Percentiles rank a stretch among this genome's conserved stretches.
phyloP scores from a whole-genome alignment of 257 asterid species.

The Solanum gracilifrons region DNA sequence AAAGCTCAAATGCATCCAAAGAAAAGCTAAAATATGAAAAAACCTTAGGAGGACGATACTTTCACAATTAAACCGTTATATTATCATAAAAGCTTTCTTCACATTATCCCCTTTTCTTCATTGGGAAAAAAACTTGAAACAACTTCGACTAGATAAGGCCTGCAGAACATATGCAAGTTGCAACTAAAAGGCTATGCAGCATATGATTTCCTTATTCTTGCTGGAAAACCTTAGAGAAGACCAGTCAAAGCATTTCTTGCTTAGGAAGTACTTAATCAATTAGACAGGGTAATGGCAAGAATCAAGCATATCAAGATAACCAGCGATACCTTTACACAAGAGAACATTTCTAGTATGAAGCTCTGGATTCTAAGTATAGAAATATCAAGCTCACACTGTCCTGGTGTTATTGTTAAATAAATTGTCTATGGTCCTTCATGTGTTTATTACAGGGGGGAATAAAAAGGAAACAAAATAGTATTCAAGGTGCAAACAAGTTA shows the following conservation, averaged over 20 bases:
- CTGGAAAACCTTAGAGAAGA: not conserved
- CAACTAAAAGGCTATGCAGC: not conserved
- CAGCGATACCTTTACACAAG: not conserved
- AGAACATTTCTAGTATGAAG: not conserved
- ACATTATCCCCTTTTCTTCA: not conserved
- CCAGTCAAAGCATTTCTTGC: not conserved
- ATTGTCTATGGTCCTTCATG: not conserved
- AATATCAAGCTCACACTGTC: not conserved
- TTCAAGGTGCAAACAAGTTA: not conserved
- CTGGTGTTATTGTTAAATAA: not conserved
- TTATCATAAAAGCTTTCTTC: not conserved
- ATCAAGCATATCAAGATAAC: not conserved
- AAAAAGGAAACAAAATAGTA: not conserved
- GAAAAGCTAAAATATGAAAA: not conserved
- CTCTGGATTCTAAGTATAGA: not conserved
- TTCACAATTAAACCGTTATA: not conserved
- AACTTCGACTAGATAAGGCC: not conserved
- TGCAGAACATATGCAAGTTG: not conserved
- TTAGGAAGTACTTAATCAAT: not conserved
- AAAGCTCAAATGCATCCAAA: not conserved
- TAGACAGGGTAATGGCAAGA: not conserved
- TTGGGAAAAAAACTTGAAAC: not conserved
- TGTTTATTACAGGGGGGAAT: not conserved
- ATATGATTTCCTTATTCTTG: not conserved
- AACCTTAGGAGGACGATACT: not conserved